Conservation (phyloP, 495 filamentous ascomycete genomes). For the Neurospora africana region DNA sequence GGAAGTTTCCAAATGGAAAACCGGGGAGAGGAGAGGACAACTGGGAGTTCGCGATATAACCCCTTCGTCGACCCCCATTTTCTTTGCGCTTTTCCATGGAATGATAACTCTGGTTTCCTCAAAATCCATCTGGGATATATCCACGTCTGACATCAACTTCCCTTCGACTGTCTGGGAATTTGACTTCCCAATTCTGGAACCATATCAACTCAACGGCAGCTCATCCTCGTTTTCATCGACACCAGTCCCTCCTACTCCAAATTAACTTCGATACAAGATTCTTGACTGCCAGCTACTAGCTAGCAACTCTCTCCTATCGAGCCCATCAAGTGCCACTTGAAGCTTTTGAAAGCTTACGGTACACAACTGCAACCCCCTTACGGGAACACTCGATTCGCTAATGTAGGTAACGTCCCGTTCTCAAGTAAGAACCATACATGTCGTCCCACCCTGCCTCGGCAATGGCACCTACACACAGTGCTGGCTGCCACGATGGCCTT, state of each 20-base stretch:
- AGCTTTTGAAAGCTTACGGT: neutral
- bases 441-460: neutral
- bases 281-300: neutral
- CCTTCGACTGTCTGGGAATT: neutral
- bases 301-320: neutral
- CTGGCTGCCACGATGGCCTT: neutral
- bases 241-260: neutral
- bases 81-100: neutral
- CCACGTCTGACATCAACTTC: neutral
- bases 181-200: neutral
- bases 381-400: neutral
- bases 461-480: neutral
- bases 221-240: neutral
- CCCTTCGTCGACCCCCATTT: neutral
- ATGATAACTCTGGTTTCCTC: neutral
- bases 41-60: neutral
- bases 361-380: neutral
- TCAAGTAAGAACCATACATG: neutral
- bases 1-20: neutral
- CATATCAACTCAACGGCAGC: neutral
- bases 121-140: neutral
- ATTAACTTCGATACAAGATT: neutral
- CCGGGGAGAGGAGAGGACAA: neutral
- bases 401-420: neutral
- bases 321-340: neutral